These are phyloP conservation scores for Sporobolomyces phaffii DNA, from an alignment of 768 basidiomycete genomes.

Conservation along the genomic window DNA sequence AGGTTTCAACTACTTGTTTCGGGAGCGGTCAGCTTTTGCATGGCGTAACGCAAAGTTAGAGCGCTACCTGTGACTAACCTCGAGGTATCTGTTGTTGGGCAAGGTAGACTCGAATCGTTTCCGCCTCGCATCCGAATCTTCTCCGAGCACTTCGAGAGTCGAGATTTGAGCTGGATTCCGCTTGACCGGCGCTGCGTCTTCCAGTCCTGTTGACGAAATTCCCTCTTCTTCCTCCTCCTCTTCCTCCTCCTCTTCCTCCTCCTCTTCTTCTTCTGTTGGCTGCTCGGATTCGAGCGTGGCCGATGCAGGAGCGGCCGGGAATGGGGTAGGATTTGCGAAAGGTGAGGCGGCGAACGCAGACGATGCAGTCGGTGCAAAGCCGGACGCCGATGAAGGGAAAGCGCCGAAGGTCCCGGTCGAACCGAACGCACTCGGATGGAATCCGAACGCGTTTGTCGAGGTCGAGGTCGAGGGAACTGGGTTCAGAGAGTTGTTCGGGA, in stretches of 20 bases:
- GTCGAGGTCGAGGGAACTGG: neutral
- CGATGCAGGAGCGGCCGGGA: neutral
- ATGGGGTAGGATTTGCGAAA: too few species aligned
- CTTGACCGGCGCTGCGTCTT: neutral
- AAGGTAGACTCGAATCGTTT: conserved; percentile 29
- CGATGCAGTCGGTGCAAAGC: neutral
- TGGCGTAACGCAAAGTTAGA: neutral
- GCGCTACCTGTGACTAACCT: conserved; percentile 4
- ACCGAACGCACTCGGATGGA: neutral
- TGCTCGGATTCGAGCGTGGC: neutral
- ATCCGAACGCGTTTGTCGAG: conserved; percentile 2
- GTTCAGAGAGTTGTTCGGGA: too few species aligned
- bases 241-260: neutral
- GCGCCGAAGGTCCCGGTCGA: neutral
- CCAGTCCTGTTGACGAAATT: neutral
- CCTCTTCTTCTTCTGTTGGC: neutral
- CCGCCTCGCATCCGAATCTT: conserved; percentile 33
- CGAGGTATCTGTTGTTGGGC: conserved; percentile 34
- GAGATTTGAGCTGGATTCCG: conserved; percentile 19
- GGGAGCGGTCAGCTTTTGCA: too few species aligned
- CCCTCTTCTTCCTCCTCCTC: neutral
- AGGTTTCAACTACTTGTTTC: conserved; percentile 49
- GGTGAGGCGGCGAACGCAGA: neutral
- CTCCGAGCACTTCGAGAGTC: conserved; percentile 35
- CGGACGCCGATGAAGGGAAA: neutral